Evolutionary conservation across 345 rosid genomes (phyloP).

Genomic region (Melaleuca quinquenervia): DNA sequence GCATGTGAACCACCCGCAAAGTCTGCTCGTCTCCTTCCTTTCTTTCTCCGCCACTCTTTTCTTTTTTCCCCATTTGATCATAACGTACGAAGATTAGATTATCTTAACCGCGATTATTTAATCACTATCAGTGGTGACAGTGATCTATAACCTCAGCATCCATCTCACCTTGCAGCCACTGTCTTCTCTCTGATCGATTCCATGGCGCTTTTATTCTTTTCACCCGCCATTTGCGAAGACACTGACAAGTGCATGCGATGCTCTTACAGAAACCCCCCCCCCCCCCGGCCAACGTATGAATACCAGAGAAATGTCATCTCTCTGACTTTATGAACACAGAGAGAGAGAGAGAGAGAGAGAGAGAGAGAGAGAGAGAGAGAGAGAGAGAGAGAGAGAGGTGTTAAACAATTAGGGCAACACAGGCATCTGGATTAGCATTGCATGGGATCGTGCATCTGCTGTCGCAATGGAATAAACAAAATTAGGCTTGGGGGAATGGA

Average conservation of each 20-base stretch:
- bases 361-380: too few species aligned
- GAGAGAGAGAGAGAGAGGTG: too few species aligned
- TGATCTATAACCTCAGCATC: background rate
- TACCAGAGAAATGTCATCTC: background rate
- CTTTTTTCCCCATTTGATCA: background rate
- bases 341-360: too few species aligned
- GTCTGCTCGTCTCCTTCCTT: background rate
- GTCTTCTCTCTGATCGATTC: background rate
- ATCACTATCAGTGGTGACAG: background rate
- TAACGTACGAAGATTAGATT: background rate
- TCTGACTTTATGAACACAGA: background rate
- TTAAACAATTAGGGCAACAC: background rate
- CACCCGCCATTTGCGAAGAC: background rate
- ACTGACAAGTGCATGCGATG: background rate
- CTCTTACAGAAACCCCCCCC: background rate
- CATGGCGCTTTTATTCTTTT: background rate
- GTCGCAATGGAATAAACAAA: too few species aligned
- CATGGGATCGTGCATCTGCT: conserved; percentile 32
- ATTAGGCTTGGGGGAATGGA: background rate
- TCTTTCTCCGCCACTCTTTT: background rate
- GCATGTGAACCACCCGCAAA: background rate
- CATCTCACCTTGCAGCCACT: background rate
- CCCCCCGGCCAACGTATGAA: background rate
- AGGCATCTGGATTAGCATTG: conserved; percentile 23
- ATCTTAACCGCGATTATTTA: background rate